Base-by-base conservation (phyloP, 352 stramenopile species). In the Aphanomyces cochlioides region DNA sequence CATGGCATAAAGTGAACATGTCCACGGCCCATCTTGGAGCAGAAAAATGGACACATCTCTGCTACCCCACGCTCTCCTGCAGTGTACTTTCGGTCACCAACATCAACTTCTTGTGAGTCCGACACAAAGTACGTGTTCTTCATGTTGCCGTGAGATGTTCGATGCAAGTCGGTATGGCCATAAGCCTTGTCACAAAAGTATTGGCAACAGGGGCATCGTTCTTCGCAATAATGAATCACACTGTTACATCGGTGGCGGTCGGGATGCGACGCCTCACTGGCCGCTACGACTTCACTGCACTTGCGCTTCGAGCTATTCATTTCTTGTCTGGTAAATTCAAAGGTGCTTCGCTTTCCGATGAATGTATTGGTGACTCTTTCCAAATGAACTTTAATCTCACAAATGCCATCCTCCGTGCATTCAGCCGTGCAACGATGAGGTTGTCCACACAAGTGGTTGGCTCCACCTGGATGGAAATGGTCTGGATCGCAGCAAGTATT, bases 11-110 rank as follows among this genome's bases (percentile, higher is more conserved):
- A 94, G 65, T 92, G 85, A 5, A 92, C 81, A 45, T 94, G 84
- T 7, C 78, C 77, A 15, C 82, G 84, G 53, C 84, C 87, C 79
- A 89, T 92, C 68, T 91, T 90, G 6, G 83, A 83, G 70, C 82
- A 94, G 69, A 84, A 92, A 19, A 92, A 65, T 38, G 88, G 90
- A 64, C 84, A 94, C 83, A 92, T 92, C 58, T 94, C 84, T 2
- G 86, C 84, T 2, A 78, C 86, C 7, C 86, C 86, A 5, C 68
- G 60, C 67, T 94, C 86, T 0, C 86, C 84, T 12, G 78, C 75
- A 17, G 75, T 71, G 72, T 92, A 94, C 75, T 92, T 88, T 56
- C 85, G 82, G 47, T 89, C 84, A 4, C 81, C 73, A 19, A 94
- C 67, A 61, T 94, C 83, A 17, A 94, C 84, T 7, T 88, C 76